Conservation (phyloP, 1,284 basidiomycete genomes). For the Trichosporon sp. region DNA sequence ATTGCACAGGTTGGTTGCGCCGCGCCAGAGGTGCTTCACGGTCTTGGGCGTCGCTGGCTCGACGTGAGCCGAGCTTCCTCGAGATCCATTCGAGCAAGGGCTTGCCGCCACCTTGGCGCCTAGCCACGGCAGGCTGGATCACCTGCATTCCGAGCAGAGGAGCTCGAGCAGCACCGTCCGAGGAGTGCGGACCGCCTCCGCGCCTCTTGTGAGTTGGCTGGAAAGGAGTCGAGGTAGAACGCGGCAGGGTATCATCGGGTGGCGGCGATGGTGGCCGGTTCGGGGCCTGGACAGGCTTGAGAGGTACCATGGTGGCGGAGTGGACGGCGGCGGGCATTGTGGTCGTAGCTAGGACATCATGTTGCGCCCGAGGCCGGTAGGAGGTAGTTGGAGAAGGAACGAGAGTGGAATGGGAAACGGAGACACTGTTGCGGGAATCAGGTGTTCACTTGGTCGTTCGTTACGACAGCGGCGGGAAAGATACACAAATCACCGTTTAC, state of each 20-base stretch:
- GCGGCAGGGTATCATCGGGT: neutral
- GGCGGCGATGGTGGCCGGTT: neutral
- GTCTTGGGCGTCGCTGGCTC: slow-evolving; percentile 24
- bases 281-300: neutral
- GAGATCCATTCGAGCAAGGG: slow-evolving; percentile 89
- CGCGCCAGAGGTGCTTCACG: slow-evolving; percentile 8
- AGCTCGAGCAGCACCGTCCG: slow-evolving; percentile 1
- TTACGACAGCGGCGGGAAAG: neutral
- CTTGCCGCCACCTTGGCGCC: slow-evolving; percentile 49
- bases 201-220: neutral
- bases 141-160: neutral
- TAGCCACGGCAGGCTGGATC: neutral
- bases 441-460: neutral
- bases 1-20: slow-evolving; percentile 4
- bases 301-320: neutral
- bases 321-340: neutral
- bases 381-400: neutral
- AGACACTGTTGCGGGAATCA: neutral
- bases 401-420: neutral
- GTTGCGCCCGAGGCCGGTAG: neutral
- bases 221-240: neutral
- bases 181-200: neutral
- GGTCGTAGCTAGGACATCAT: neutral
- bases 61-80: slow-evolving; percentile 60
- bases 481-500: neutral